Evolutionary conservation across 2,329 filamentous ascomycete species (phyloP), one percentile per base, ranked within the genome.

Genomic region (Beauveria caledonica): DNA sequence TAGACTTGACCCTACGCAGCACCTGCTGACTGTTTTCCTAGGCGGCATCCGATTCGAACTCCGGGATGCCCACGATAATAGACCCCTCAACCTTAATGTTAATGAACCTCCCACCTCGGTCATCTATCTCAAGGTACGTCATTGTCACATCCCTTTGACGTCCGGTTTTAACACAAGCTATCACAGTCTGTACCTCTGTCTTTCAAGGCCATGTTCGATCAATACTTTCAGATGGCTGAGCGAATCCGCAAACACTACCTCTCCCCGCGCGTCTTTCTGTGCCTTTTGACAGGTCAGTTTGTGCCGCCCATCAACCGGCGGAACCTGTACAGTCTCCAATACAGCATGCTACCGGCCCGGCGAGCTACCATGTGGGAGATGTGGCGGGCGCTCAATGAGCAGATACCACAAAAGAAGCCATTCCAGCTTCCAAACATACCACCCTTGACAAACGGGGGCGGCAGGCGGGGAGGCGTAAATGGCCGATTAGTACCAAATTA

Each of bases 241-340:
- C 90, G 94, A 52, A 90, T 99, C 63, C 87, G 91, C 61, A 96
- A 96, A 72, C 94, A 99, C 75, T 99, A 99, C 72, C 81, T 97
- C 48, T 93, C 92, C 0, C 91, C 91, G 0, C 84, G 87, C 15
- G 95, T 99, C 21, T 83, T 97, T 52, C 80, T 96, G 44, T 94
- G 91, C 68, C 86, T 99, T 2, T 79, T 92, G 25, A 96, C 91
- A 0, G 94, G 94, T 62, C 89, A 89, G 63, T 97, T 97, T 65
- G 92, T 97, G 1, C 94, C 93, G 13, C 93, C 95, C 0, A 95
- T 99, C 53, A 92, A 97, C 71, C 85, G 95, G 57, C 93, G 92
- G 70, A 95, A 94, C 69, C 80, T 99, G 55, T 99, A 99, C 75
- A 95, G 91, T 66, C 79, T 99, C 68, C 94, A 99, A 75, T 99